A percentile compares a stretch with the other conserved stretches of the same genome.
phyloP scores from a whole-genome alignment of 2,329 filamentous ascomycete species.

The Aspergillus viridinutans region DNA sequence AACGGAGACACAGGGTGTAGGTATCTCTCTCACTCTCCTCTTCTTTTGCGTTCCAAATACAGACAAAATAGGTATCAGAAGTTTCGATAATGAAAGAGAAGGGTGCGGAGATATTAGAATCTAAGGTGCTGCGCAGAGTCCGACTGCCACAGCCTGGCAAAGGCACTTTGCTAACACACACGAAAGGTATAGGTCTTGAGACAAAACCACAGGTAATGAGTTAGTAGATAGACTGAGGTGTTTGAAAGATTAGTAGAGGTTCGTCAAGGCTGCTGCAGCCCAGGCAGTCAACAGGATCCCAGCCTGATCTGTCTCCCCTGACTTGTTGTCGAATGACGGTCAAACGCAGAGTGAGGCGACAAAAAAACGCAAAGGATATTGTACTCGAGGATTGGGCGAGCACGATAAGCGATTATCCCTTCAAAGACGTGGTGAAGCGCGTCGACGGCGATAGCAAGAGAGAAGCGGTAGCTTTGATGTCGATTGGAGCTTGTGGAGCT shows the following conservation, averaged over 20 bases:
- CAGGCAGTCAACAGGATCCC: conserved; percentile 12
- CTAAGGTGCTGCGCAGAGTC: conserved; percentile 15
- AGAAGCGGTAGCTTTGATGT: conserved; percentile 14
- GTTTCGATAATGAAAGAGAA: conserved; percentile 15
- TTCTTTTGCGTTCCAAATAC: conserved; percentile 23
- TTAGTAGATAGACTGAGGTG: conserved; percentile 10
- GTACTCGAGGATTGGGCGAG: background rate
- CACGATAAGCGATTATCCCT: conserved; percentile 3
- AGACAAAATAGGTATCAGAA: conserved; percentile 17
- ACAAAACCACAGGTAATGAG: conserved; percentile 13
- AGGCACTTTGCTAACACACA: conserved; percentile 16
- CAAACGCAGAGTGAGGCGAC: background rate
- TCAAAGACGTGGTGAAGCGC: conserved; percentile 16
- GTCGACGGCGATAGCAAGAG: conserved; percentile 13
- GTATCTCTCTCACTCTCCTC: conserved; percentile 9
- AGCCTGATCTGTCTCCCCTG: conserved; percentile 14
- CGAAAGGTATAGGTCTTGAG: conserved; percentile 15
- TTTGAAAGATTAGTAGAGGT: conserved; percentile 9
- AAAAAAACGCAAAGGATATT: background rate
- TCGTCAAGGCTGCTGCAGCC: conserved; percentile 11
- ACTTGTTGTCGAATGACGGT: conserved; percentile 8
- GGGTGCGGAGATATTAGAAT: conserved; percentile 16
- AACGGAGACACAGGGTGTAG: conserved; percentile 18
- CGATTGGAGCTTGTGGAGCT: conserved; percentile 13
- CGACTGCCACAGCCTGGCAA: conserved; percentile 21